Conservation (phyloP, 2,329 filamentous ascomycete genomes). For the Trichoderma brevicompactum region DNA sequence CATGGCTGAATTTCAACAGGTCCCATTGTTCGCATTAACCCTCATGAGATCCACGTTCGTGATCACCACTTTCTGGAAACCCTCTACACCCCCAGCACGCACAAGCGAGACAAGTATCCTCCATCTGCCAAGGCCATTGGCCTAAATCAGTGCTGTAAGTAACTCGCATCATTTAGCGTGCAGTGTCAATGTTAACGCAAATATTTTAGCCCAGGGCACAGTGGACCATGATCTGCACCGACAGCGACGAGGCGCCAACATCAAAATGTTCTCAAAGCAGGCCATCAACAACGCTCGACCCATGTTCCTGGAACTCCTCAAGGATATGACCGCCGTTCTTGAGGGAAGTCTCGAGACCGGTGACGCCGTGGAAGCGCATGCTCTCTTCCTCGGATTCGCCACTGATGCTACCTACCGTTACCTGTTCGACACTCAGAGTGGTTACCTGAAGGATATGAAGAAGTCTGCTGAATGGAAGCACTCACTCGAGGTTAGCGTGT, state of each 20-base stretch:
- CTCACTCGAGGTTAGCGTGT: neutral
- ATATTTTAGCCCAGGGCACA: neutral
- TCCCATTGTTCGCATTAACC: constrained; percentile 29
- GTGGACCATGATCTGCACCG: constrained; percentile 18
- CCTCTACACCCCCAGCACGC: constrained; percentile 30
- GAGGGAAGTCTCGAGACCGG: neutral
- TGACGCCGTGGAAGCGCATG: neutral
- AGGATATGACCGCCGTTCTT: neutral
- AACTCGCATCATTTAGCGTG: neutral
- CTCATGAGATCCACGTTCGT: constrained; percentile 37
- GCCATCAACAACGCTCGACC: neutral
- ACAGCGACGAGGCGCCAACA: neutral
- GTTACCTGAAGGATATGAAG: neutral
- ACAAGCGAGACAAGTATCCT: constrained; percentile 12
- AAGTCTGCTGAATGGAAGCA: neutral
- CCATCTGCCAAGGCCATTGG: neutral
- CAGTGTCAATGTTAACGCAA: neutral
- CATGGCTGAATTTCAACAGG: constrained; percentile 37
- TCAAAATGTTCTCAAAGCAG: constrained; percentile 10
- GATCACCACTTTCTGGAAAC: constrained; percentile 37
- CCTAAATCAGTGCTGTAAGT: neutral
- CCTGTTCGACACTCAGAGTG: neutral
- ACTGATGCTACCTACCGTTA: neutral
- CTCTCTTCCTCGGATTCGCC: neutral
- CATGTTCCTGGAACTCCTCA: constrained; percentile 5